Percentiles rank a stretch among this genome's conserved stretches.
These are phyloP conservation scores for Nicotiana tomentosiformis DNA, from an alignment of 257 asterid genomes.

Conservation along the genomic window DNA sequence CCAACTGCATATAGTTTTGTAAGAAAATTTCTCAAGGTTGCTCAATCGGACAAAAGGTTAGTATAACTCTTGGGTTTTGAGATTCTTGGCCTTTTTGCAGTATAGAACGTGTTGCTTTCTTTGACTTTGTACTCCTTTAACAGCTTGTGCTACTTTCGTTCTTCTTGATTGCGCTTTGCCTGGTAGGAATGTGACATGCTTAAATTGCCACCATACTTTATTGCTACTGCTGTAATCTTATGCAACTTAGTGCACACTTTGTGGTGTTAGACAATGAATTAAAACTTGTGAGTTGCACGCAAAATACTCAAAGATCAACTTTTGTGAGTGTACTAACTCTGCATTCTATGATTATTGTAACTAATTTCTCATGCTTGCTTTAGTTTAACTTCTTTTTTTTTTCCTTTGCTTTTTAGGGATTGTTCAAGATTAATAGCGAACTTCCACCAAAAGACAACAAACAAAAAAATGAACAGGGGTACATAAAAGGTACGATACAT, in stretches of 20 bases:
- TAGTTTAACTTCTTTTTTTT: too few relatives aligned
- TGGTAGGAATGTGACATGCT: constrained; percentile 81
- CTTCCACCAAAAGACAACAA: constrained; percentile 51
- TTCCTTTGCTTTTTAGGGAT: constrained; percentile 30
- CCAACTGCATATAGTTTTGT: constrained; percentile 79
- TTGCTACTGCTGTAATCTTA: constrained; percentile 68
- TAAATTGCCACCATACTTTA: constrained; percentile 55
- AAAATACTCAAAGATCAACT: constrained; percentile 59
- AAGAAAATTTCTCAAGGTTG: constrained; percentile 75
- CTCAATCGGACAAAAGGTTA: constrained; percentile 70
- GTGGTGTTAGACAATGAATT: constrained; percentile 54
- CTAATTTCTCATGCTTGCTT: neutral
- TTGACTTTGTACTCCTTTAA: neutral
- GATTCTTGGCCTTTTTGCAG: neutral
- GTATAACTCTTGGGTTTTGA: neutral
- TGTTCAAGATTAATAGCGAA: constrained; percentile 47
- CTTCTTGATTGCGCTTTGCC: constrained; percentile 75
- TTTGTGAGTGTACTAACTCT: constrained; percentile 32
- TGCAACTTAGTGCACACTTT: constrained; percentile 58
- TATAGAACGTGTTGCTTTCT: neutral
- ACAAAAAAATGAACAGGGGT: constrained; percentile 64
- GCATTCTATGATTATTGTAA: neutral
- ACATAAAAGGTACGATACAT: constrained; percentile 40
- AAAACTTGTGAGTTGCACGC: constrained; percentile 75
- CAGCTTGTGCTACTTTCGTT: constrained; percentile 63